Evolutionary conservation across 805 yeast genomes (phyloP).

Genomic region (Saturnispora dispora): DNA sequence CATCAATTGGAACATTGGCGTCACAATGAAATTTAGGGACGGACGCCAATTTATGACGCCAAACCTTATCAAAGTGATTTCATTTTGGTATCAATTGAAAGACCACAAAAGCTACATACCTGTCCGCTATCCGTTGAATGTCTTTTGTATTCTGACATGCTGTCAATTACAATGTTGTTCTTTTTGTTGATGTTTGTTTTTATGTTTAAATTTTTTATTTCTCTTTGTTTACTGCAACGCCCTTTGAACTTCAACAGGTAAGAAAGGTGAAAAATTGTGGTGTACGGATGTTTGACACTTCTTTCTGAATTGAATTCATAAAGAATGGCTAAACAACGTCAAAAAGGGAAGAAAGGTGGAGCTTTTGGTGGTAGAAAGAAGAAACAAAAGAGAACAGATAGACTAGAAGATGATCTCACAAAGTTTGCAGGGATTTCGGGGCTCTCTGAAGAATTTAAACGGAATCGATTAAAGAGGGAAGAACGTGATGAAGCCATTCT

Average conservation of each 20-base stretch:
- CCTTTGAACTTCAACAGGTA: not conserved
- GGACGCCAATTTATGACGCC: not conserved
- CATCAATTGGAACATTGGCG: not conserved
- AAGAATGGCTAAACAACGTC: slow-evolving; percentile 15
- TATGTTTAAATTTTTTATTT: not conserved
- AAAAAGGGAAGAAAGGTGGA: slow-evolving; percentile 25
- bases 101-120: not conserved
- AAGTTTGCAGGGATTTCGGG: not conserved
- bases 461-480: not conserved
- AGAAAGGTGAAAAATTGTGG: not conserved
- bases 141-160: not conserved
- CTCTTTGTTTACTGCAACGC: not conserved
- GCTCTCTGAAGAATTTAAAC: slow-evolving; percentile 1
- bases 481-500: not conserved
- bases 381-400: not conserved
- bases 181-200: not conserved
- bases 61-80: not conserved
- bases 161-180: not conserved
- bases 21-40: not conserved
- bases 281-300: not conserved
- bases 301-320: not conserved
- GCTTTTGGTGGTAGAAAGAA: slow-evolving; percentile 18
- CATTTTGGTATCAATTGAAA: not conserved
- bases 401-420: slow-evolving; percentile 6
- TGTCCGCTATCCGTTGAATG: not conserved